phyloP scores from a whole-genome alignment of 2,329 filamentous ascomycete species.

The Paraphoma chrysanthemicola region DNA sequence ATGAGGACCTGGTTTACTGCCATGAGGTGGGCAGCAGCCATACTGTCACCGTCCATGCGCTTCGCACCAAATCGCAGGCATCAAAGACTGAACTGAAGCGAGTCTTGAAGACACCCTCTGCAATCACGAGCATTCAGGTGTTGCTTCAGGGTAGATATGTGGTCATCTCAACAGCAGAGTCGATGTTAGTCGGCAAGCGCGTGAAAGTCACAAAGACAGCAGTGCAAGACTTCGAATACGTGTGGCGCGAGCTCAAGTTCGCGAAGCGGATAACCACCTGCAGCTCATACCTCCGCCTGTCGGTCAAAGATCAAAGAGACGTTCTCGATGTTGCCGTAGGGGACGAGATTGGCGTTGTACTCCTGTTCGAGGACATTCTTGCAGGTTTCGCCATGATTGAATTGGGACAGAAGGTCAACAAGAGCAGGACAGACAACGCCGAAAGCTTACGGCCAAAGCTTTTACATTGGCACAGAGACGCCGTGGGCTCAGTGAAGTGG shows the following conservation, averaged over 20 bases:
- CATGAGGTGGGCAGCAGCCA: constrained; percentile 49
- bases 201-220: constrained; percentile 40
- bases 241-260: constrained; percentile 62
- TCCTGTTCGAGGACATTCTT: constrained; percentile 80
- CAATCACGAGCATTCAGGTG: constrained; percentile 50
- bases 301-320: constrained; percentile 49
- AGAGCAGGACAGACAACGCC: constrained; percentile 33
- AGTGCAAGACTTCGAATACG: constrained; percentile 52
- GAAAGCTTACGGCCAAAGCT: constrained; percentile 64
- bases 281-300: constrained; percentile 51
- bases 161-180: constrained; percentile 60
- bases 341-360: constrained; percentile 76
- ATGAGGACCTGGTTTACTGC: constrained; percentile 48
- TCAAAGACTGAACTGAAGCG: constrained; percentile 42
- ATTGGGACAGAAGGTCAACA: constrained; percentile 44
- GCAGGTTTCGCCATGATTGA: constrained; percentile 58
- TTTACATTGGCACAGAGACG: constrained; percentile 89
- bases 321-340: constrained; percentile 80
- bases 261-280: constrained; percentile 64
- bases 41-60: constrained; percentile 46
- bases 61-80: constrained; percentile 35
- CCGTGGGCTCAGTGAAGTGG: constrained; percentile 87
- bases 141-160: constrained; percentile 65
- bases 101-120: constrained; percentile 47
- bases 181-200: constrained; percentile 67